Conservation (phyloP, 768 basidiomycete genomes). For the Erythrobasidium yunnanense region DNA sequence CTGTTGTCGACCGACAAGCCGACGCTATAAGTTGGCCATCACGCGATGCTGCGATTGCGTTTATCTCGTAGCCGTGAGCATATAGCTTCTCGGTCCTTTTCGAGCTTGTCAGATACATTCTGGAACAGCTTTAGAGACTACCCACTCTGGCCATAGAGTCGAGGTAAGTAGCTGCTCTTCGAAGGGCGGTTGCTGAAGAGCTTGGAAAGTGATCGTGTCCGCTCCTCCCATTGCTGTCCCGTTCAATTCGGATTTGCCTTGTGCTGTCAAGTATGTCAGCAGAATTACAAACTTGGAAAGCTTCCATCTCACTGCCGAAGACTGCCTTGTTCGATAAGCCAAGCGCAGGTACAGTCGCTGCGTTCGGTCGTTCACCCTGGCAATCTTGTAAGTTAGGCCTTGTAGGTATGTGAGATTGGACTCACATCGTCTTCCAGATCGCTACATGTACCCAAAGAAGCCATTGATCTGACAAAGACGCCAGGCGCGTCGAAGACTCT, state of each 20-base stretch:
- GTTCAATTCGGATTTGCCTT: background rate
- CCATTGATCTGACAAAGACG: conserved; percentile 60
- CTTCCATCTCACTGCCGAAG: conserved; percentile 1
- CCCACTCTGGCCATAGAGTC: conserved; percentile 77
- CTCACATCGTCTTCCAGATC: conserved; percentile 49
- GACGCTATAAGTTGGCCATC: conserved; percentile 65
- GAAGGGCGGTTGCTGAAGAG: conserved; percentile 48
- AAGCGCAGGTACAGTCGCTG: conserved; percentile 82
- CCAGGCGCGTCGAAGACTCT: conserved; percentile 85
- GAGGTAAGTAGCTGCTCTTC: conserved; percentile 78
- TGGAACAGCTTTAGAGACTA: too few relatives aligned
- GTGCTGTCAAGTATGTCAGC: background rate
- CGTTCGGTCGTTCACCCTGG: conserved; percentile 51
- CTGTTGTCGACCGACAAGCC: conserved; percentile 73
- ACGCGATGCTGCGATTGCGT: conserved; percentile 65
- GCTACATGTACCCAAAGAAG: conserved; percentile 48
- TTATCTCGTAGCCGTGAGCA: conserved; percentile 94
- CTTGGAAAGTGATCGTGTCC: conserved; percentile 11
- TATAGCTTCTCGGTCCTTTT: conserved; percentile 69
- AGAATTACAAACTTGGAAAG: background rate
- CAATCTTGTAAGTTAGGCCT: conserved; percentile 41
- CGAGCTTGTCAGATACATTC: background rate
- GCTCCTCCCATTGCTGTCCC: background rate
- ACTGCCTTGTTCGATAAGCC: conserved; percentile 88
- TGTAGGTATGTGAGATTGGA: conserved; percentile 1